Evolutionary conservation across 2,329 filamentous ascomycete genomes (phyloP), one percentile per base, ranked within the genome.

Genomic region (Sclerotinia subarctica): DNA sequence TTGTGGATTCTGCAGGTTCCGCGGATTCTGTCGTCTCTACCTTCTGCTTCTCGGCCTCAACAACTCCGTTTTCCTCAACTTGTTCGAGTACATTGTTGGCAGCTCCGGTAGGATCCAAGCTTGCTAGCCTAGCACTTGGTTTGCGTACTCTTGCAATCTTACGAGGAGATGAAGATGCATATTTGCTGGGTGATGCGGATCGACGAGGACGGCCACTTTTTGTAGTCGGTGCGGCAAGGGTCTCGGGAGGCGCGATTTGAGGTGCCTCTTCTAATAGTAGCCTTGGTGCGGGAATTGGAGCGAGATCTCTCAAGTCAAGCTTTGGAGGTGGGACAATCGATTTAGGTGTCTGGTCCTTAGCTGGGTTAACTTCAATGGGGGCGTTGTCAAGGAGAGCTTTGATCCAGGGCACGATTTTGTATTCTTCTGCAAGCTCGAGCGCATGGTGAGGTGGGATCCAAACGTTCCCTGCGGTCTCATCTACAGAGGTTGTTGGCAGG

Each of bases 401-500:
- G 73, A 99, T 92, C 95, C 95, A 99, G 56, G 90, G 84, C 60
- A 85, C 80, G 78, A 98, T 93, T 68, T 87, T 85, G 78, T 98
- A 99, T 79, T 98, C 94, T 57, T 91, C 88, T 64, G 94, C 92
- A 17, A 99, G 85, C 68, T 86, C 81, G 56, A 99, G 85, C 47
- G 95, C 95, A 87, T 87, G 81, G 72, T 90, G 84, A 7, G 94
- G 93, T 58, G 93, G 88, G 63, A 98, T 94, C 95, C 95, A 99
- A 64, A 99, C 88, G 79, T 97, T 99, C 57, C 95, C 95, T 35
- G 95, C 95, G 42, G 95, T 93, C 83, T 98, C 95, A 77, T 98
- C 94, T 68, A 85, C 85, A 74, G 93, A 96, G 13, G 94, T 96
- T 42, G 90, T 90, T 46, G 87, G 80, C 38, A 95, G 88, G 8